Evolutionary conservation across 2,329 filamentous ascomycete species (phyloP).

Genomic region (Zasmidium cellare): DNA sequence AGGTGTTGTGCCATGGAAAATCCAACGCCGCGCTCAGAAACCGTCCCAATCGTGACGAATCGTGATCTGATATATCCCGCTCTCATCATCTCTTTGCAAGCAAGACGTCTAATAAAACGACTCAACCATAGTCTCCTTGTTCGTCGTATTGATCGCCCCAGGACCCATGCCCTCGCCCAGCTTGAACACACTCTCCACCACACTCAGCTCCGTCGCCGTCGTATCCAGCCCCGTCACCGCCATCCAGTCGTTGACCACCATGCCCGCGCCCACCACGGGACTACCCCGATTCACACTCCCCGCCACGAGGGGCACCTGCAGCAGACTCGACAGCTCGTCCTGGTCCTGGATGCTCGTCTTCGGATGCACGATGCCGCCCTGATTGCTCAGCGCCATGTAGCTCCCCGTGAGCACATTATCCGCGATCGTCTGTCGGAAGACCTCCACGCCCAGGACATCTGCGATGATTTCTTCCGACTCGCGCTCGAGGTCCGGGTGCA

Average conservation of each 20-base stretch:
- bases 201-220: constrained; percentile 94
- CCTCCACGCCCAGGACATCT: constrained; percentile 85
- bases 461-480: constrained; percentile 99
- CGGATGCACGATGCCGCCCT: constrained; percentile 93
- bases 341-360: constrained; percentile 97
- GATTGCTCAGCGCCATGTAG: constrained; percentile 96
- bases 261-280: constrained; percentile 91
- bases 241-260: constrained; percentile 98
- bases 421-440: constrained; percentile 91
- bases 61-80: constrained; percentile 1
- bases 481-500: constrained; percentile 94
- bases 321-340: constrained; percentile 88
- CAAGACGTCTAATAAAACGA: constrained; percentile 75
- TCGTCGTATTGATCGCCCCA: constrained; percentile 73
- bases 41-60: not conserved
- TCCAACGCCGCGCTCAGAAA: constrained; percentile 20
- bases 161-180: constrained; percentile 78
- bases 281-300: constrained; percentile 91
- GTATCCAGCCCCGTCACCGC: constrained; percentile 94
- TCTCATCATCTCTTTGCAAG: not conserved
- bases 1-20: not conserved
- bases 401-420: constrained; percentile 95
- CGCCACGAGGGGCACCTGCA: constrained; percentile 94
- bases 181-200: constrained; percentile 94
- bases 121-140: constrained; percentile 99